phyloP scores from a whole-genome alignment of 306 rosid species.

The Abrus precatorius region DNA sequence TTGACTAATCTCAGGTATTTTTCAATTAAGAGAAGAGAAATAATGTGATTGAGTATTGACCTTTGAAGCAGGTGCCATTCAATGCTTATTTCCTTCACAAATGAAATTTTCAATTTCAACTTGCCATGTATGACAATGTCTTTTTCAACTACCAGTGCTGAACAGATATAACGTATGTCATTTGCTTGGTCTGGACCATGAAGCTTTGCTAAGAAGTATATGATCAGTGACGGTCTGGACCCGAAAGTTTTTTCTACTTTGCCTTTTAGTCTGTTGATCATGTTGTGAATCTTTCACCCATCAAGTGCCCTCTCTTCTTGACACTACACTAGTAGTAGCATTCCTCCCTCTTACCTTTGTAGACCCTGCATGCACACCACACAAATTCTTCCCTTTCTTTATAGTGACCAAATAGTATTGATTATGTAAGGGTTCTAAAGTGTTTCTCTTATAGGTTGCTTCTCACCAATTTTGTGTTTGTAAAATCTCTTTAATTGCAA shows the following conservation, averaged over 20 bases:
- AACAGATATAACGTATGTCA: background rate
- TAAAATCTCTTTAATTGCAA: background rate
- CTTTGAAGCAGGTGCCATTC: slow-evolving; percentile 9
- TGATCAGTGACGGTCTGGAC: background rate
- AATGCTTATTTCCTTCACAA: slow-evolving; percentile 30
- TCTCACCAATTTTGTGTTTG: background rate
- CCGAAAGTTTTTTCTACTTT: slow-evolving; percentile 6
- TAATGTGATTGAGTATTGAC: background rate
- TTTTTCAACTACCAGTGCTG: background rate
- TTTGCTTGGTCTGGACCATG: slow-evolving; percentile 13
- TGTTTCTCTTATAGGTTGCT: background rate
- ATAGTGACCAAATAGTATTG: background rate
- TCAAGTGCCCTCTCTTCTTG: background rate
- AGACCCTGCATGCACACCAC: slow-evolving; percentile 11
- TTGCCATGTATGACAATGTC: background rate
- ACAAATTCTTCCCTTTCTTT: background rate
- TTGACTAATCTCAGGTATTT: slow-evolving; percentile 11
- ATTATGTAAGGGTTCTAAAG: background rate
- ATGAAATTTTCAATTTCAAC: background rate
- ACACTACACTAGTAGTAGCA: background rate
- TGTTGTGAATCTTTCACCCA: slow-evolving; percentile 27
- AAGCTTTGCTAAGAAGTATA: slow-evolving; percentile 10
- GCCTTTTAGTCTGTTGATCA: slow-evolving; percentile 5
- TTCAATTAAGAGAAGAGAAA: background rate
- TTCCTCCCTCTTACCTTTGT: background rate